Percentiles rank a stretch among this genome's conserved stretches.
Conservation (phyloP, 495 filamentous ascomycete species). For the Opeltia flavorubescens region DNA sequence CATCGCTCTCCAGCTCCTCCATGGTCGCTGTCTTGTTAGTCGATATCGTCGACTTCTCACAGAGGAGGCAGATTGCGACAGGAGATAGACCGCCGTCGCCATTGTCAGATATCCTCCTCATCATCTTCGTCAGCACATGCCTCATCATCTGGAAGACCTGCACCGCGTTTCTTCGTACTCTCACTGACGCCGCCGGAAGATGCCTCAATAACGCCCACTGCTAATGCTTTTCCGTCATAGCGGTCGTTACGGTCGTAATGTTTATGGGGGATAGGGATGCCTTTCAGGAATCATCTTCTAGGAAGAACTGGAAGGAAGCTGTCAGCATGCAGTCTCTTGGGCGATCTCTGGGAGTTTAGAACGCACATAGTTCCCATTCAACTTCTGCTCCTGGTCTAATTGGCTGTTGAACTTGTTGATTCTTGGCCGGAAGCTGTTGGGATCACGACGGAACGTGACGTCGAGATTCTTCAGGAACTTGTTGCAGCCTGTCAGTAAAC, state of each 20-base stretch:
- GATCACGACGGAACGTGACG: slow-evolving; percentile 95
- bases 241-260: slow-evolving; percentile 23
- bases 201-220: background rate
- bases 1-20: slow-evolving; percentile 12
- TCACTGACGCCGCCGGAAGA: slow-evolving; percentile 30
- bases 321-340: background rate
- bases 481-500: slow-evolving; percentile 91
- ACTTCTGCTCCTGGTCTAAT: slow-evolving; percentile 93
- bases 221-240: background rate
- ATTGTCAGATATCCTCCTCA: slow-evolving; percentile 33
- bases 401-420: slow-evolving; percentile 97
- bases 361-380: slow-evolving; percentile 79
- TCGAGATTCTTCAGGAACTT: slow-evolving; percentile 87
- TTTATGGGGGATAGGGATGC: slow-evolving; percentile 30
- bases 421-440: slow-evolving; percentile 85
- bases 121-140: slow-evolving; percentile 32
- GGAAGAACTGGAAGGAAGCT: slow-evolving; percentile 51
- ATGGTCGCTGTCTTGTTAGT: too few species aligned
- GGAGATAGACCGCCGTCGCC: slow-evolving; percentile 27
- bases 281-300: slow-evolving; percentile 80
- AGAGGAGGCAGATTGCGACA: slow-evolving; percentile 10
- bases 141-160: slow-evolving; percentile 29
- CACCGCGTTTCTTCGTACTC: slow-evolving; percentile 24
- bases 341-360: slow-evolving; percentile 7
- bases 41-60: background rate